Conservation (phyloP, 805 yeast genomes). For the Lipomyces anomalus region DNA sequence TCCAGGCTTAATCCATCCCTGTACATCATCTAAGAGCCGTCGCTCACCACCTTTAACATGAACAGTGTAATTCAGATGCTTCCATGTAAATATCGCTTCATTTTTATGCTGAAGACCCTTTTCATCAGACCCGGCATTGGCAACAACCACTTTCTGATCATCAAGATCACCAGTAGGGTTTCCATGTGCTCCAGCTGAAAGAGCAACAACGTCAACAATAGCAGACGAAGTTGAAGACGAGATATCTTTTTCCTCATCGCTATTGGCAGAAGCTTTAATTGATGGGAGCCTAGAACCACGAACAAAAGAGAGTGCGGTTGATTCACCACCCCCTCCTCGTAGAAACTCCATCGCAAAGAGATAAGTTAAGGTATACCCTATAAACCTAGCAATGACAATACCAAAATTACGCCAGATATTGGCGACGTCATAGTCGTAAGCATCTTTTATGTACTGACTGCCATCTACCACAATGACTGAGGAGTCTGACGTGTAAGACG, state of each 20-base stretch:
- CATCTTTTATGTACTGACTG: conserved; percentile 45
- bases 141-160: conserved; percentile 37
- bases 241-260: conserved; percentile 36
- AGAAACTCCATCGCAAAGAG: conserved; percentile 33
- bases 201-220: conserved; percentile 28
- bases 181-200: conserved; percentile 2
- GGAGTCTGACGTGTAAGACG: conserved; percentile 52
- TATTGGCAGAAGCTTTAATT: neutral
- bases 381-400: conserved; percentile 48
- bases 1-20: conserved; percentile 77
- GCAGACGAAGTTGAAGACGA: conserved; percentile 32
- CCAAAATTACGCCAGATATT: conserved; percentile 84
- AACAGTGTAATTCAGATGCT: conserved; percentile 52
- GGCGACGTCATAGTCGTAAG: conserved; percentile 47
- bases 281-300: neutral
- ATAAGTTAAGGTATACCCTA: conserved; percentile 34
- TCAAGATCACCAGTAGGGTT: conserved; percentile 17
- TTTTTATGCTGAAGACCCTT: conserved; percentile 27
- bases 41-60: conserved; percentile 38
- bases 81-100: conserved; percentile 56
- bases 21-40: conserved; percentile 43
- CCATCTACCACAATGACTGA: conserved; percentile 45
- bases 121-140: conserved; percentile 21
- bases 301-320: conserved; percentile 25
- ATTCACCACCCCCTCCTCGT: conserved; percentile 33